phyloP scores from a whole-genome alignment of 1,284 basidiomycete species.

The Moniliophthora roreri region DNA sequence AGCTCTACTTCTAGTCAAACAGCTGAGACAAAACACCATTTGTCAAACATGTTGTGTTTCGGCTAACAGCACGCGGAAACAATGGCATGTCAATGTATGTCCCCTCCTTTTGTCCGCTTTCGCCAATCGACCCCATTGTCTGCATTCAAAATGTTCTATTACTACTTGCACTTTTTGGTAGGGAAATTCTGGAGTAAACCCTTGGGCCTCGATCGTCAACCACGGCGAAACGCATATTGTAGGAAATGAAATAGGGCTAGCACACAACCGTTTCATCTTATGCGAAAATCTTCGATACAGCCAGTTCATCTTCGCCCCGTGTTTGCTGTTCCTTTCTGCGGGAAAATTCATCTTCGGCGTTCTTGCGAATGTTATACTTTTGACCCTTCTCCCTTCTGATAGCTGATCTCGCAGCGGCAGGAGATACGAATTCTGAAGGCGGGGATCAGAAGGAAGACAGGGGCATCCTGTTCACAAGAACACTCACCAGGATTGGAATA shows the following conservation, averaged over 20 bases:
- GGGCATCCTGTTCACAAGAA: neutral
- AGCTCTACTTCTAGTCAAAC: no score
- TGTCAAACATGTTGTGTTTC: neutral
- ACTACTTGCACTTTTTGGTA: neutral
- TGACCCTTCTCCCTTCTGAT: constrained; percentile 73
- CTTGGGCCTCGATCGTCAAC: neutral
- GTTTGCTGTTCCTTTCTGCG: constrained; percentile 68
- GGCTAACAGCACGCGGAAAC: neutral
- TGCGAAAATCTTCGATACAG: constrained; percentile 87
- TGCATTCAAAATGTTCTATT: neutral
- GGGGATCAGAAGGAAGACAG: neutral
- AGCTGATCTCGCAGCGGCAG: constrained; percentile 78
- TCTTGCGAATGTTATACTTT: constrained; percentile 81
- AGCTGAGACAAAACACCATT: no score
- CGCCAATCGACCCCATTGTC: neutral
- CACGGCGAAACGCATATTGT: neutral
- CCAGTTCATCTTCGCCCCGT: constrained; percentile 78
- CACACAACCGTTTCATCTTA: constrained; percentile 33
- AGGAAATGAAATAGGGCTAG: neutral
- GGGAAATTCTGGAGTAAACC: neutral
- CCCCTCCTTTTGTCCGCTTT: neutral
- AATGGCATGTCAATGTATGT: neutral
- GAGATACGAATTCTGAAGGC: constrained; percentile 85
- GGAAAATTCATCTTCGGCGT: constrained; percentile 68
- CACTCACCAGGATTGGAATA: constrained; percentile 90